Percentiles rank a stretch among this genome's conserved stretches.
phyloP scores from a whole-genome alignment of 129 eudicot species.

The Mikania micrantha region DNA sequence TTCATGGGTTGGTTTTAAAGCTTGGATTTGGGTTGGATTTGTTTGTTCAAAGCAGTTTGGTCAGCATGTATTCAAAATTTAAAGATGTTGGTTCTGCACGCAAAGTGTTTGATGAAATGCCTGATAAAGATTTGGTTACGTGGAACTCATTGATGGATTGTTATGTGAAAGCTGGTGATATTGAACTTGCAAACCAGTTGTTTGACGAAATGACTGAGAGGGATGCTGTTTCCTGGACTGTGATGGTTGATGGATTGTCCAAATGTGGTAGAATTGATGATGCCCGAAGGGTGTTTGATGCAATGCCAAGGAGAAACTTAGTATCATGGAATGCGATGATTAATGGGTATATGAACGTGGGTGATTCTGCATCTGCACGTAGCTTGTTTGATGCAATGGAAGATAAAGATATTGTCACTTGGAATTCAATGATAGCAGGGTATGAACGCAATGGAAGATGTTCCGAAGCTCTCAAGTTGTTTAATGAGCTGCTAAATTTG shows the following conservation, averaged over 20 bases:
- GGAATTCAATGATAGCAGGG: constrained; percentile 44
- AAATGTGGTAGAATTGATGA: constrained; percentile 32
- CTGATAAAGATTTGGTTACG: constrained; percentile 28
- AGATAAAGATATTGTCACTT: constrained; percentile 21
- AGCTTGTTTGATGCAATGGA: constrained; percentile 32
- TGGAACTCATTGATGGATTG: constrained; percentile 43
- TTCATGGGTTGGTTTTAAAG: constrained; percentile 36
- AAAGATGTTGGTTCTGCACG: constrained; percentile 30
- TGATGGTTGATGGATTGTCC: constrained; percentile 36
- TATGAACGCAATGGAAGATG: constrained; percentile 23
- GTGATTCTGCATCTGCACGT: constrained; percentile 25
- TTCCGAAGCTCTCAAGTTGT: constrained; percentile 32
- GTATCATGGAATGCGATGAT: constrained; percentile 44
- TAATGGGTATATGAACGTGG: constrained; percentile 39
- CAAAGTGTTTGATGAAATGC: constrained; percentile 38
- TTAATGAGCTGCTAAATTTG: constrained; percentile 14
- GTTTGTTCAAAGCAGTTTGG: constrained; percentile 46
- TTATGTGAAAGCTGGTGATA: constrained; percentile 33
- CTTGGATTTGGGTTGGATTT: constrained; percentile 32
- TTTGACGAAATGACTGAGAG: constrained; percentile 33
- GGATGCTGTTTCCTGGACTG: constrained; percentile 39
- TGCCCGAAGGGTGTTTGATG: constrained; percentile 31
- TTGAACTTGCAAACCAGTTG: constrained; percentile 25
- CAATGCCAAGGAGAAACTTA: constrained; percentile 32
- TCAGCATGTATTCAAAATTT: constrained; percentile 42